Percentiles rank a stretch among this genome's conserved stretches.
phyloP scores from a whole-genome alignment of 1,284 basidiomycete species.

The Trametes polyzona region DNA sequence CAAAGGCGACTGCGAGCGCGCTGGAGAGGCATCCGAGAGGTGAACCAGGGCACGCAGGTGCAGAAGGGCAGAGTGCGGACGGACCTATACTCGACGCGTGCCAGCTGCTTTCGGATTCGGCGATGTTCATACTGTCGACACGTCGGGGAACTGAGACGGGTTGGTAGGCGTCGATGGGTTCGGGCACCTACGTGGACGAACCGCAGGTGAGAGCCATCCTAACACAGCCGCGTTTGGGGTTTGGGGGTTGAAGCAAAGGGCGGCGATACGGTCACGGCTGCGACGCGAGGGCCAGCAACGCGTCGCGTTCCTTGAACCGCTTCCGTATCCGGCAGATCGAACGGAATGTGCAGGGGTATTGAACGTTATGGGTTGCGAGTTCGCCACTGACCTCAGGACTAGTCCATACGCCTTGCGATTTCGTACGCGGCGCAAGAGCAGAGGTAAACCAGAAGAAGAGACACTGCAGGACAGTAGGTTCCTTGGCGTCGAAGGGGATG shows the following conservation, averaged over 20 bases:
- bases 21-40: neutral
- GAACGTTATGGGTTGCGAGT: constrained; percentile 19
- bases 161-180: constrained; percentile 41
- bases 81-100: constrained; percentile 46
- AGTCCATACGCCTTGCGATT: constrained; percentile 24
- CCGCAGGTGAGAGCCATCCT: constrained; percentile 2
- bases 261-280: constrained; percentile 27
- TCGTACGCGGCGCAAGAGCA: constrained; percentile 19
- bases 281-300: constrained; percentile 39
- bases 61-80: neutral
- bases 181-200: constrained; percentile 45
- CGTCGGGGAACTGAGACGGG: constrained; percentile 25
- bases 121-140: constrained; percentile 30
- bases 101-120: constrained; percentile 54
- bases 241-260: neutral
- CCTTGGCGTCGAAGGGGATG: constrained; percentile 4
- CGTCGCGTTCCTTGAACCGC: constrained; percentile 32
- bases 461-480: constrained; percentile 32
- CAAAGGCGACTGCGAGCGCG: constrained; percentile 7
- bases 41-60: neutral
- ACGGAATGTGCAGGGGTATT: constrained; percentile 44
- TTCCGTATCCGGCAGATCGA: constrained; percentile 42
- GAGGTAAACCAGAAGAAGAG: constrained; percentile 37
- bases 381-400: constrained; percentile 39
- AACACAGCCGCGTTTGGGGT: neutral